Percentiles rank a stretch among this genome's conserved stretches.
These are phyloP conservation scores for Circinella minor DNA, from an alignment of 371 early-diverging fungal species.

Conservation along the genomic window DNA sequence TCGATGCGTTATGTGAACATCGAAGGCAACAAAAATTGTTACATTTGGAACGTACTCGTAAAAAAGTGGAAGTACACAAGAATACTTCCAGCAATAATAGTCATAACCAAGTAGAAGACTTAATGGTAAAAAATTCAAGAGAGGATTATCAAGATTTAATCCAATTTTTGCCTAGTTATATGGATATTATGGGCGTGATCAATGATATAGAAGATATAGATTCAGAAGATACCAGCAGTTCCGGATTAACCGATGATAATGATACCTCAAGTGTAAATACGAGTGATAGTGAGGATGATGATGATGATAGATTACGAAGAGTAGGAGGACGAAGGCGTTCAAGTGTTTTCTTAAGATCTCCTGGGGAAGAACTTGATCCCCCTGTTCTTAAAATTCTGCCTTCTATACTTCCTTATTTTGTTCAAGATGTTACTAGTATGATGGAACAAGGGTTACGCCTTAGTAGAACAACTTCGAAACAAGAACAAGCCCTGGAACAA, in stretches of 20 bases:
- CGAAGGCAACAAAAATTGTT: conserved; percentile 37
- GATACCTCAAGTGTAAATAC: neutral
- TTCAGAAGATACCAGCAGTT: conserved; percentile 16
- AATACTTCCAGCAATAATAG: neutral
- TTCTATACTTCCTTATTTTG: conserved; percentile 15
- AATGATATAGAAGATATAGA: conserved; percentile 43
- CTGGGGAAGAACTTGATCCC: conserved; percentile 1
- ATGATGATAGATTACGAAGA: neutral
- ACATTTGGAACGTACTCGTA: conserved; percentile 45
- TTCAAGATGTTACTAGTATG: conserved; percentile 12
- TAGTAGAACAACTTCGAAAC: neutral
- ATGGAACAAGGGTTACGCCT: conserved; percentile 12
- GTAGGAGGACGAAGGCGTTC: neutral
- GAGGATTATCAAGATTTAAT: conserved; percentile 29
- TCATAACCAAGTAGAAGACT: neutral
- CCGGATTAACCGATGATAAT: conserved; percentile 8
- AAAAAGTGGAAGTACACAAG: conserved; percentile 32
- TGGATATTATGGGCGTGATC: conserved; percentile 32
- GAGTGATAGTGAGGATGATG: conserved; percentile 12
- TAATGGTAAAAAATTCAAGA: neutral
- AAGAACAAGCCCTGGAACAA: neutral
- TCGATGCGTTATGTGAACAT: conserved; percentile 37
- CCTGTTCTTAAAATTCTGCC: conserved; percentile 16
- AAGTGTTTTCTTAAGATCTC: neutral
- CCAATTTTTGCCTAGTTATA: conserved; percentile 30